phyloP scores from a whole-genome alignment of 192 early-diverging fungal species.

The Linnemannia hyalina region DNA sequence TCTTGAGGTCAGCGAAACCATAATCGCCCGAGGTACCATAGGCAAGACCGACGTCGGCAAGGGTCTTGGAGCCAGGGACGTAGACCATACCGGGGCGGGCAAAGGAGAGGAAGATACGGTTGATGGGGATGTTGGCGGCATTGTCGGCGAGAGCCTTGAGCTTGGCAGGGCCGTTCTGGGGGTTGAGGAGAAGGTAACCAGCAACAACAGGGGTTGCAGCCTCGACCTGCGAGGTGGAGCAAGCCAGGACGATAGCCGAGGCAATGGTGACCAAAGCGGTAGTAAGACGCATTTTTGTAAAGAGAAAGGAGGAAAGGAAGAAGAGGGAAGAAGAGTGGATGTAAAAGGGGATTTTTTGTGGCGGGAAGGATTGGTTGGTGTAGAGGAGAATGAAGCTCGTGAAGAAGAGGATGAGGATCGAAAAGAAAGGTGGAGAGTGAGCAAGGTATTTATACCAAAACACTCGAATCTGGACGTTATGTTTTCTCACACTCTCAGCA shows the following conservation, averaged over 20 bases:
- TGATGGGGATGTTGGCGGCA: conserved; percentile 52
- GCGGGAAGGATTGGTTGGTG: not conserved
- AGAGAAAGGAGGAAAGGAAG: not conserved
- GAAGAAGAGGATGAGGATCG: conserved; percentile 9
- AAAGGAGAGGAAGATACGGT: conserved; percentile 52
- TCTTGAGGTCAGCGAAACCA: conserved; percentile 53
- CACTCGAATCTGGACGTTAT: not conserved
- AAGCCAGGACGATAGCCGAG: conserved; percentile 42
- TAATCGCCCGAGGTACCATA: conserved; percentile 41
- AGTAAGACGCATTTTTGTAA: conserved; percentile 37
- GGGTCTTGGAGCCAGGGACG: conserved; percentile 49
- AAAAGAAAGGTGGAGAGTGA: not conserved
- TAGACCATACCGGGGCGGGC: conserved; percentile 48
- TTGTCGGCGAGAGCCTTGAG: conserved; percentile 55
- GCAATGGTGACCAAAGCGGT: conserved; percentile 49
- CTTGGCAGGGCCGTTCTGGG: conserved; percentile 38
- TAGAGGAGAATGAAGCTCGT: conserved; percentile 5
- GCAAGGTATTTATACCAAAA: conserved; percentile 16
- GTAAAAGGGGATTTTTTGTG: not conserved
- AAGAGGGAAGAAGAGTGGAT: conserved; percentile 7
- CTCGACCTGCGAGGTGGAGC: conserved; percentile 28
- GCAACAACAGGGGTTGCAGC: conserved; percentile 36
- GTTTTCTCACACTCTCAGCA: not conserved
- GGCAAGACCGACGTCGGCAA: conserved; percentile 40
- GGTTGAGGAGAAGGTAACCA: conserved; percentile 52